Conservation (phyloP, 805 yeast genomes). For the Komagataella kurtzmanii region DNA sequence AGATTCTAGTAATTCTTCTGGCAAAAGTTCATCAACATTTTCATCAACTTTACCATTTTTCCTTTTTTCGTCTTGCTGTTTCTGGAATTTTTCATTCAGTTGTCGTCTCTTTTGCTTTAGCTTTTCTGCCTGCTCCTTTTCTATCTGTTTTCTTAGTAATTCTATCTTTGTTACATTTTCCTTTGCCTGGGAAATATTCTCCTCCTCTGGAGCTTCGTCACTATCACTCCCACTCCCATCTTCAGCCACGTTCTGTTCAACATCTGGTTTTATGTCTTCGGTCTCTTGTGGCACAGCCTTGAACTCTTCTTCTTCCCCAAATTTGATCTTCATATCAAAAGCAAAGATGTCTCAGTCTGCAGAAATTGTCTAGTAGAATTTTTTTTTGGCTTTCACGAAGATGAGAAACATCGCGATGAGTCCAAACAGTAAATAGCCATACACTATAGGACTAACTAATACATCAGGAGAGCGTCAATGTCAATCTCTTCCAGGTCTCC, state of each 20-base stretch:
- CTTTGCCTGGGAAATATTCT: slow-evolving; percentile 13
- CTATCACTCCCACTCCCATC: slow-evolving; percentile 11
- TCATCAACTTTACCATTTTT: slow-evolving; percentile 7
- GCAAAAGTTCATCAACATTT: slow-evolving; percentile 22
- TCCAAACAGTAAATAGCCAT: too few relatives aligned
- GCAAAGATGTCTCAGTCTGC: neutral
- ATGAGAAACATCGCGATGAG: neutral
- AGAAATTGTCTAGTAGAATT: neutral
- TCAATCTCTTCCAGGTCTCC: neutral
- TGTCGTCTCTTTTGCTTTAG: slow-evolving; percentile 17
- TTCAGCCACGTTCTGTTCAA: neutral
- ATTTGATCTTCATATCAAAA: neutral
- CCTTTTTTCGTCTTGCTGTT: slow-evolving; percentile 19
- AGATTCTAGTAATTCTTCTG: slow-evolving; percentile 23
- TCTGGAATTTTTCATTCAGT: slow-evolving; percentile 12
- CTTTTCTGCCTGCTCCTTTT: slow-evolving; percentile 15
- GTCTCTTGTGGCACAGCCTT: neutral
- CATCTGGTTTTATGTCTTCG: neutral
- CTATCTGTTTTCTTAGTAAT: slow-evolving; percentile 11
- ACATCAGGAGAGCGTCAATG: neutral
- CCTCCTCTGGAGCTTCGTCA: slow-evolving; percentile 42
- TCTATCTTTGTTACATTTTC: slow-evolving; percentile 8
- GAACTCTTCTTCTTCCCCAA: neutral
- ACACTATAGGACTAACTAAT: neutral
- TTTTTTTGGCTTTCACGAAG: neutral